Base-by-base conservation (phyloP, 2,329 filamentous ascomycete species). In the Pseudogymnoascus sp. region DNA sequence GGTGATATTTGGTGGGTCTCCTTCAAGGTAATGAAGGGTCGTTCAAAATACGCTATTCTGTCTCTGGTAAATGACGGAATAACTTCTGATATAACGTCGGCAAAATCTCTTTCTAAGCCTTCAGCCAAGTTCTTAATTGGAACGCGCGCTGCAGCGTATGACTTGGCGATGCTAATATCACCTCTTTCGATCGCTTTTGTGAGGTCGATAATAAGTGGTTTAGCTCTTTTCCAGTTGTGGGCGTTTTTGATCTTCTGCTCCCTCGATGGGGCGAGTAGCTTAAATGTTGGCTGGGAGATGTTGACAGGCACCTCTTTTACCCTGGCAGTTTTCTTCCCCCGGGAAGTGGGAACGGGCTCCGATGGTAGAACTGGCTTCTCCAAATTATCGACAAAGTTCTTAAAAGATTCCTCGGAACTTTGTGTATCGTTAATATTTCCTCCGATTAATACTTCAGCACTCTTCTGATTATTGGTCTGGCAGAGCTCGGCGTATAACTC, bases 401-500 rank as follows among this genome's bases (percentile, higher is more conserved):
- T 61, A 14, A 61, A 61, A 41, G 39, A 39, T 43, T 61, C 19
- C 39, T 61, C 60, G 4, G 60, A 13, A 19, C 34, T 41, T 39
- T n/a, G 28, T 6, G 21, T 39, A 16, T 61, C 36, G 34, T 61
- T 61, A 13, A 3, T 36, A 41, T 6, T 19, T 25, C 37, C 60
- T 25, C 60, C 60, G 41, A 61, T 39, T 25, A 61, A 25, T 23
- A 39, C 21, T 36, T 61, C 60, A 8, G 60, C 60, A 19, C 34
- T 39, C 36, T 61, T 61, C 36, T 41, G 36, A 19, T 39, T 39
- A 16, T 61, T 43, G 16, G 60, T 41, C 39, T 61, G 60, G 10
- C 60, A 61, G 34, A 61, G 21, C 21, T 61, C 60, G 19, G 34
- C 39, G 60, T 61, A 61, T 39, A 61, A 43, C 16, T 61, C 60